Conservation (phyloP, 208 protist species). For the Giardia duodenalis region DNA sequence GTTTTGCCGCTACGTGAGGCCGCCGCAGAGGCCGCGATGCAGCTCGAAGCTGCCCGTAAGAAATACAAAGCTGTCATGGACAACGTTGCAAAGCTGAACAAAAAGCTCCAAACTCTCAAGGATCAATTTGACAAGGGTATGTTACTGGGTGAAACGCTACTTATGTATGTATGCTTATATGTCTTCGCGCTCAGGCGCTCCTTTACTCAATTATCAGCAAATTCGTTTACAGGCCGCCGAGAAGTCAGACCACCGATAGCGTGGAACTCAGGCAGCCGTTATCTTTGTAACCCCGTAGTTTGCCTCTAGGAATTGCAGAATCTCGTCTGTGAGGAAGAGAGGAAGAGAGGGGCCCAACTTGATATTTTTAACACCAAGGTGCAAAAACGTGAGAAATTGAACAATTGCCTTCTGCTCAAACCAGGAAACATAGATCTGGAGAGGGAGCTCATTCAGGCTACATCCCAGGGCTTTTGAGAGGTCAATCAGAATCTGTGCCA, state of each 20-base stretch:
- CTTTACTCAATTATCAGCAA: constrained; percentile 12
- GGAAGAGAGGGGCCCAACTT: constrained; percentile 57
- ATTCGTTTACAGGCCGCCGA: no score
- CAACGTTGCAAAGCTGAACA: constrained; percentile 65
- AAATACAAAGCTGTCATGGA: constrained; percentile 39
- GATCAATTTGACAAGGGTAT: constrained; percentile 72
- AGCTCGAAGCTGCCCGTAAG: constrained; percentile 58
- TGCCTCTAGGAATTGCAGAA: no score
- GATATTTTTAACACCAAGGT: constrained; percentile 57
- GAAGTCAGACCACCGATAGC: no score
- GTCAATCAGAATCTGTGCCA: constrained; percentile 53
- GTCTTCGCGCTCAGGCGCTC: background rate
- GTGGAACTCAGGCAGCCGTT: no score
- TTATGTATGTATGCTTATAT: no score
- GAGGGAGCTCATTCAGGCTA: constrained; percentile 47
- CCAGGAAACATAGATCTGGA: constrained; percentile 60
- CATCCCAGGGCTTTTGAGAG: constrained; percentile 47
- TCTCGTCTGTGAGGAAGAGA: no score
- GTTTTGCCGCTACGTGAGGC: constrained; percentile 64
- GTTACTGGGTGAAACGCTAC: no score
- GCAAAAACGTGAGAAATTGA: constrained; percentile 56
- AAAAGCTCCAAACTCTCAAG: constrained; percentile 69
- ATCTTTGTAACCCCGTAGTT: no score
- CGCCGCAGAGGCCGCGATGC: constrained; percentile 66
- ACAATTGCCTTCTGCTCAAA: constrained; percentile 68